Conservation (phyloP, 768 basidiomycete species). For the Multifurca ochricompacta region DNA sequence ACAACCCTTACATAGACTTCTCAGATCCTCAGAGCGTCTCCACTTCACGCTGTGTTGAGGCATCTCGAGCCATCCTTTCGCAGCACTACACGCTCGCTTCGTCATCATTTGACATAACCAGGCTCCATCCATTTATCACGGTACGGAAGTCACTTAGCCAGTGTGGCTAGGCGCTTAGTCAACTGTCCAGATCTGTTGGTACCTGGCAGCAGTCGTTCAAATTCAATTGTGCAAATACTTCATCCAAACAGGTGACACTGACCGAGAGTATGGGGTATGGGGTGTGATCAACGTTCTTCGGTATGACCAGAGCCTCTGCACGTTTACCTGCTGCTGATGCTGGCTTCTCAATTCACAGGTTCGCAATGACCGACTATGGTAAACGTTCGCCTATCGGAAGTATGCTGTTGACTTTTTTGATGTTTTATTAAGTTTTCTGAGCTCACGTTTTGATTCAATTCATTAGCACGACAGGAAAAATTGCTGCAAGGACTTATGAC, state of each 20-base stretch:
- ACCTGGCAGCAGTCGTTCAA: slow-evolving; percentile 80
- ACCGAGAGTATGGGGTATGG: slow-evolving; percentile 73
- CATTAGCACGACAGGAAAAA: slow-evolving; percentile 70
- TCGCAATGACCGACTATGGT: slow-evolving; percentile 80
- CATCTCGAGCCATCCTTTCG: slow-evolving; percentile 64
- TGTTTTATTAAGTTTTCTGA: not conserved
- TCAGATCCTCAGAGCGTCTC: slow-evolving; percentile 56
- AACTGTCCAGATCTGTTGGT: slow-evolving; percentile 70
- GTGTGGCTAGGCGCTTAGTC: slow-evolving; percentile 1
- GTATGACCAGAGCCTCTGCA: slow-evolving; percentile 31
- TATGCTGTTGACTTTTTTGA: slow-evolving; percentile 32
- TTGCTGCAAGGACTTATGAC: slow-evolving; percentile 77
- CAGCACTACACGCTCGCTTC: slow-evolving; percentile 75
- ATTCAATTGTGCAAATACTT: slow-evolving; percentile 81
- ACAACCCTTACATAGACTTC: slow-evolving; percentile 78
- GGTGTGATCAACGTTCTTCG: slow-evolving; percentile 80
- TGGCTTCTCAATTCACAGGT: slow-evolving; percentile 75
- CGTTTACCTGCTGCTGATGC: not conserved
- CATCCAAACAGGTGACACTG: slow-evolving; percentile 71
- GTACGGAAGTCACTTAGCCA: slow-evolving; percentile 35
- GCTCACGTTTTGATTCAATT: not conserved
- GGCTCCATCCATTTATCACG: slow-evolving; percentile 75
- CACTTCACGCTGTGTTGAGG: slow-evolving; percentile 63
- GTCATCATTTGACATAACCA: slow-evolving; percentile 72
- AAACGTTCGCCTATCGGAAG: slow-evolving; percentile 74